phyloP scores from a whole-genome alignment of 1,284 basidiomycete genomes.

The Termitomyces sp. region DNA sequence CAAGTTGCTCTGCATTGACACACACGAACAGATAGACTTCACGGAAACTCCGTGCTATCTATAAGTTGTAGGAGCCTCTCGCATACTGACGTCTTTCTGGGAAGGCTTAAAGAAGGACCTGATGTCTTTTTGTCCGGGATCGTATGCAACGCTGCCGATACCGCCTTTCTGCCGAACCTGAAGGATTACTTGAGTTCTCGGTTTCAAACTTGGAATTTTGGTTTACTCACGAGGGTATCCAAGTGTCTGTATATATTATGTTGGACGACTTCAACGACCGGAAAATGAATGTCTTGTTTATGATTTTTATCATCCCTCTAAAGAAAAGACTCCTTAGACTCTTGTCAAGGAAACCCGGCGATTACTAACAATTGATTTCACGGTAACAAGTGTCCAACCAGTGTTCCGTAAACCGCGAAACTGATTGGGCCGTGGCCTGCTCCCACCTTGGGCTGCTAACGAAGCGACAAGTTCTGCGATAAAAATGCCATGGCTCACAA shows the following conservation, averaged over 20 bases:
- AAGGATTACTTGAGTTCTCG: constrained; percentile 1
- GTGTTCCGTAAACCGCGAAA: constrained; percentile 64
- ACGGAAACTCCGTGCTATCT: no score
- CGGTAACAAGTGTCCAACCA: constrained; percentile 59
- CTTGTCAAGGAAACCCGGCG: not conserved
- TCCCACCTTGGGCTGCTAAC: constrained; percentile 40
- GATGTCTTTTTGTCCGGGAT: constrained; percentile 73
- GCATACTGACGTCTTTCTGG: not conserved
- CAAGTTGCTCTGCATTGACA: no score
- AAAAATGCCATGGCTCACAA: constrained; percentile 80
- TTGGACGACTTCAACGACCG: constrained; percentile 44
- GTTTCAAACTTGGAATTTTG: not conserved
- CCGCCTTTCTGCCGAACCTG: constrained; percentile 76
- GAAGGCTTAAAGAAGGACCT: constrained; percentile 62
- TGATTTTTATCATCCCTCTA: constrained; percentile 1
- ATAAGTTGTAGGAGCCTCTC: not conserved
- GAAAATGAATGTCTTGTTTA: constrained; percentile 11
- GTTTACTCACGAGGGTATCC: constrained; percentile 46
- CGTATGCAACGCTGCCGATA: constrained; percentile 66
- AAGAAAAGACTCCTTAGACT: not conserved
- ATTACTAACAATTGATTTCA: constrained; percentile 42
- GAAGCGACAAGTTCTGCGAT: constrained; percentile 61
- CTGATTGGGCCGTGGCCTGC: constrained; percentile 23
- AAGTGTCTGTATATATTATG: constrained; percentile 57
- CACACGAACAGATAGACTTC: no score